A percentile compares a stretch with the other conserved stretches of the same genome.
These are phyloP conservation scores for Eucalyptus sideroxylon DNA, from an alignment of 345 rosid genomes.

Conservation along the genomic window DNA sequence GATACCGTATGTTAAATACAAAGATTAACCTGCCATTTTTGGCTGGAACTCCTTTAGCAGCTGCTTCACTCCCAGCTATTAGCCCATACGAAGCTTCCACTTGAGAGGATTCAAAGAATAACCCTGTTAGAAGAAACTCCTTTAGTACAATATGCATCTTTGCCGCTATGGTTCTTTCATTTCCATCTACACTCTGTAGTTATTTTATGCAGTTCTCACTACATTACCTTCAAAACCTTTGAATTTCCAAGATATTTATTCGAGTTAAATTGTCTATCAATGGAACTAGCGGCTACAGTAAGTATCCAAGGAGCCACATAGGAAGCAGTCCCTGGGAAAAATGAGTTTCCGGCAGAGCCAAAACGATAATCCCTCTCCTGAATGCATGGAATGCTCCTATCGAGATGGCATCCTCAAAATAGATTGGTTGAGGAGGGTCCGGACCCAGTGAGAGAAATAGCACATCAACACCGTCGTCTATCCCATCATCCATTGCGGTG, in stretches of 20 bases:
- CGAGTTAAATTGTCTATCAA: conserved; percentile 19
- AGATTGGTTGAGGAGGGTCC: conserved; percentile 15
- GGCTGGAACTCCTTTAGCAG: conserved; percentile 30
- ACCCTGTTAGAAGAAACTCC: conserved; percentile 8
- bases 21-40: conserved; percentile 25
- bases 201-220: neutral
- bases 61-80: conserved; percentile 25
- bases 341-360: conserved; percentile 34
- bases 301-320: conserved; percentile 44
- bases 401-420: conserved; percentile 10
- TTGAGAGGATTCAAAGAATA: neutral
- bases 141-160: neutral
- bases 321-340: conserved; percentile 8
- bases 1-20: neutral
- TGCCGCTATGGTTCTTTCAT: neutral
- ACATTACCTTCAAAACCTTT: conserved; percentile 7
- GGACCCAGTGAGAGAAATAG: conserved; percentile 36
- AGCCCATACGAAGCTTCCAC: conserved; percentile 8
- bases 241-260: conserved; percentile 16
- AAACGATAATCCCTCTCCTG: conserved; percentile 26
- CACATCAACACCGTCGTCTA: conserved; percentile 28
- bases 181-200: neutral
- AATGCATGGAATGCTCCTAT: conserved; percentile 40
- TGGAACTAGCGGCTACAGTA: conserved; percentile 34
- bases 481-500: conserved; percentile 35